A percentile compares a stretch with the other conserved stretches of the same genome.
Evolutionary conservation across 148 eudicot species (phyloP).

Genomic region (Rhododendron vialii): DNA sequence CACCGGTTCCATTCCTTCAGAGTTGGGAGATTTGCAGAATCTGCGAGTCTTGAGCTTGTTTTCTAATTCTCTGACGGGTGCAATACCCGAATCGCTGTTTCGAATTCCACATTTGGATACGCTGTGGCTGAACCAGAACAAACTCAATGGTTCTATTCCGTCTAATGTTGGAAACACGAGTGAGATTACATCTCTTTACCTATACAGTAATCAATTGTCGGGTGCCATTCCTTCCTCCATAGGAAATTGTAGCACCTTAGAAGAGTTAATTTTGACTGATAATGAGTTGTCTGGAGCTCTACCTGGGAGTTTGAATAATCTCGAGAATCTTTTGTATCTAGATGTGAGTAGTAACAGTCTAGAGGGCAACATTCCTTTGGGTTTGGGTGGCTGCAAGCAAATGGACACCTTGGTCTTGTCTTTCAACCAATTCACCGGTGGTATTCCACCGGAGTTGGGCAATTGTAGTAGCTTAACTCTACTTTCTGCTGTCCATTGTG

Average conservation of each 20-base stretch:
- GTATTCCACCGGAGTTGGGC: conserved; percentile 46
- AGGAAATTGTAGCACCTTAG: conserved; percentile 46
- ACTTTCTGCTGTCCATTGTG: conserved; percentile 43
- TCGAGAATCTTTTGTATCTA: conserved; percentile 31
- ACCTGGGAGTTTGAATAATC: conserved; percentile 50
- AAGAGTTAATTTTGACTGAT: conserved; percentile 29
- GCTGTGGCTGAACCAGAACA: conserved; percentile 35
- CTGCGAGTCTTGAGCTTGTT: conserved; percentile 17
- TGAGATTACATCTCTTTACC: conserved; percentile 30
- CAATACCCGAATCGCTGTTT: conserved; percentile 41
- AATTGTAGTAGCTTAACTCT: conserved; percentile 46
- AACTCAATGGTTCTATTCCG: conserved; percentile 63
- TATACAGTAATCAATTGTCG: conserved; percentile 37
- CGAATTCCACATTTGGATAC: conserved; percentile 19
- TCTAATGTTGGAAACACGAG: conserved; percentile 47
- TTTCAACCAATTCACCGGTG: conserved; percentile 41
- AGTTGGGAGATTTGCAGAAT: conserved; percentile 28
- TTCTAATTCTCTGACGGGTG: conserved; percentile 27
- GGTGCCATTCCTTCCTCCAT: conserved; percentile 59
- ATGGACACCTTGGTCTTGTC: conserved; percentile 45
- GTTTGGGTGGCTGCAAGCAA: conserved; percentile 37
- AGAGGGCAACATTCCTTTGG: conserved; percentile 51
- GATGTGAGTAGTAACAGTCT: conserved; percentile 38
- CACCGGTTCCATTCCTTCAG: conserved; percentile 49
- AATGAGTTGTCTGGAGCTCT: conserved; percentile 50